Evolutionary conservation across 2,329 filamentous ascomycete genomes (phyloP), one percentile per base, ranked within the genome.

Genomic region (Fusarium hostae): DNA sequence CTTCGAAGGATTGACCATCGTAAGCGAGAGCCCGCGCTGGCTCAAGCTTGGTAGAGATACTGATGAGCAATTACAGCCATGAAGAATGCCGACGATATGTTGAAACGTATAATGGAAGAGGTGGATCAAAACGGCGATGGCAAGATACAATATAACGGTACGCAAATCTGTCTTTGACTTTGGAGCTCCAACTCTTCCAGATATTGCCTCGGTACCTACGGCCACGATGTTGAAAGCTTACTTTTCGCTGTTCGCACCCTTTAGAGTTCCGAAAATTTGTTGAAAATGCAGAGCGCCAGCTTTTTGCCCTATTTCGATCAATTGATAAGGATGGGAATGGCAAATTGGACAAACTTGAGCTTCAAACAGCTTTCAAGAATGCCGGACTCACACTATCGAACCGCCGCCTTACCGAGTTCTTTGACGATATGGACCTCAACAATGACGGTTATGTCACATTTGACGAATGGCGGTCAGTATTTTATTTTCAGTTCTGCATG

Each of bases 401-500:
- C 74, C 88, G 90, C 59, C 92, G 94, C 78, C 84, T 99, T 48
- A 89, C 94, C 71, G 88, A 90, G 70, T 98, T 99, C 84, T 98
- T 99, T 79, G 84, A 88, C 71, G 92, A 97, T 79, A 92, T 99
- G 76, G 96, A 99, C 80, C 87, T 89, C 78, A 95, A 99, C 83
- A 89, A 91, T 75, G 95, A 99, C 80, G 94, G 94, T 51, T 90
- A 85, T 71, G 97, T 98, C 75, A 94, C 88, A 70, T 98, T 97
- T 82, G 91, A 94, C 73, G 96, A 99, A 87, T 98, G 96, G 96
- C 91, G 95, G 95, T 98, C 90, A 82, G 91, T 85, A 63, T n/a
- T 48, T 40, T 52, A 48, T 54, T 58, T 56, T 63, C 40, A 60
- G 24, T 59, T 71, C 63, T 66, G 11, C 50, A 55, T 60, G 30